These are phyloP conservation scores for Hemisphaericaspora xylanilytica DNA, from an alignment of 1,139 yeast species.

Conservation along the genomic window DNA sequence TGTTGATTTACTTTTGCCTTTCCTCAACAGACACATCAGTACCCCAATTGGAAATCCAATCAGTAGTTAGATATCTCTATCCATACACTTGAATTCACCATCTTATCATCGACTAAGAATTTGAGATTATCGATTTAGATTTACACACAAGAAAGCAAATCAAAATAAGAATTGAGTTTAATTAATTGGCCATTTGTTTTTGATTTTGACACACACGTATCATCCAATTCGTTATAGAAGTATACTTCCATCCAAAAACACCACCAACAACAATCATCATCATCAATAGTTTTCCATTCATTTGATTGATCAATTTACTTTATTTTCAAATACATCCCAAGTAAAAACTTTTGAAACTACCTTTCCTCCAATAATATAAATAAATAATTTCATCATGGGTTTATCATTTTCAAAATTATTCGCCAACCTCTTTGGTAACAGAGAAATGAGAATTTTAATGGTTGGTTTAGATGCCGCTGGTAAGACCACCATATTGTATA, in stretches of 20 bases:
- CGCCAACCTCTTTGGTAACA: slow-evolving; percentile 38
- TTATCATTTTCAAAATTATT: slow-evolving; percentile 38
- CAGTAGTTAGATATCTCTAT: no score
- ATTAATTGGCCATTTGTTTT: no score
- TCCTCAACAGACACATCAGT: not conserved
- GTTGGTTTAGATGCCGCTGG: slow-evolving; percentile 47
- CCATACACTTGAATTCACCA: no score
- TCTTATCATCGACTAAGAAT: no score
- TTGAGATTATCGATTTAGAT: no score
- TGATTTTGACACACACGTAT: slow-evolving; percentile 1
- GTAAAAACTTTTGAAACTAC: no score
- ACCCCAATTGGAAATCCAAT: not conserved
- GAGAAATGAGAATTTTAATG: slow-evolving; percentile 45
- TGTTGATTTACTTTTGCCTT: not conserved
- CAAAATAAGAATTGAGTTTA: no score
- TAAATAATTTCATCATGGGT: slow-evolving; percentile 23
- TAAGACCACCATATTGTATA: slow-evolving; percentile 43
- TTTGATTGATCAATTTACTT: not conserved
- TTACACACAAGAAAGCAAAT: no score
- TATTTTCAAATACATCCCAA: not conserved
- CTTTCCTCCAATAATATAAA: not conserved
- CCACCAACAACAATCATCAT: not conserved
- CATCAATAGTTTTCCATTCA: not conserved
- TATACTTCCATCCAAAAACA: not conserved
- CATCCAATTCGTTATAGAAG: not conserved